Base-by-base conservation (phyloP, 768 basidiomycete species). In the Leucogyrophana mollusca region DNA sequence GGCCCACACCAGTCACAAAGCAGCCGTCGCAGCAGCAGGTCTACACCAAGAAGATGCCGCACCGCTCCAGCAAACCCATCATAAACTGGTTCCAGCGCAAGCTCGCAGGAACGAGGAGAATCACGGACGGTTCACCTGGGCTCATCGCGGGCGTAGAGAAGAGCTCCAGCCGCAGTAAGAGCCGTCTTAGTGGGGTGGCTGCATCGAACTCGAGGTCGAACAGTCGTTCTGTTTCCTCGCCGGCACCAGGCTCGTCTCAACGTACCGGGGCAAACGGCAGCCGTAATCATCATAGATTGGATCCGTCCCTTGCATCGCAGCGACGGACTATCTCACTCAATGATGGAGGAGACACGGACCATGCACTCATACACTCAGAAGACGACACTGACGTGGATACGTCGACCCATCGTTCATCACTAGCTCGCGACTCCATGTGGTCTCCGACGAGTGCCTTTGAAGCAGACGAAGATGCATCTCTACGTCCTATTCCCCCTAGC, bases 401-500 rank as follows among this genome's bases (percentile, higher is more conserved):
- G 36, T 76, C 72, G 16, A 66, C 69, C 24, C 75, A 70, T 44
- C 69, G 71, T 16, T 85, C 80, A 4, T 87, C 82, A 18, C 60
- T 78, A 43, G 83, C 85, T 37, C 77, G 82, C 41, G 83, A 86
- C 50, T 91, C 90, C 3, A 77, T 78, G 36, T 90, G 87, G 85
- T 90, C 89, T 7, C 89, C 87, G 34, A 72, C 80, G 13, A 87
- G 85, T 53, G 74, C 76, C 34, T 65, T 82, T 23, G 91, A 91
- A 66, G 94, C 93, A 13, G 94, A 97, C 60, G 95, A 96, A 45
- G 93, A 96, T 59, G 95, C 95, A 9, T 95, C 92, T 30, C 65
- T 96, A 13, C 82, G 93, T 23, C 93, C 94, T 3, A 67, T 97
- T 27, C 90, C 93, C 18, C 95, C 95, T 4, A 92, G 87, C 54